Evolutionary conservation across 306 rosid genomes (phyloP).

Genomic region (Medicago arabica): DNA sequence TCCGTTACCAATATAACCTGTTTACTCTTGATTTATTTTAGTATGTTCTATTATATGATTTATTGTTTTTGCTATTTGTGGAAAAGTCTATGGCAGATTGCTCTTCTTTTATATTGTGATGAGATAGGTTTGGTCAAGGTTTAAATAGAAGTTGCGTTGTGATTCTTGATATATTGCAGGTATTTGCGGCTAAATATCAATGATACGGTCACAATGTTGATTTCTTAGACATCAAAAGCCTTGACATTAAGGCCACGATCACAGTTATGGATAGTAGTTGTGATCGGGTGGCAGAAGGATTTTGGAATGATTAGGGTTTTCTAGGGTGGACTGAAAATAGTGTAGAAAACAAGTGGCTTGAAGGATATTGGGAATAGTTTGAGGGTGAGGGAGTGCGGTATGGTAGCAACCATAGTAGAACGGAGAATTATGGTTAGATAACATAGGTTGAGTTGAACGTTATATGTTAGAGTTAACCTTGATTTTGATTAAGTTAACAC

Average conservation of each 20-base stretch:
- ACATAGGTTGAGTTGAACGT: background rate
- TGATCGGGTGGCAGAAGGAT: conserved; percentile 11
- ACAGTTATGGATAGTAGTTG: background rate
- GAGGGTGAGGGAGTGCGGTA: background rate
- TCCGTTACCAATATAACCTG: conserved; percentile 11
- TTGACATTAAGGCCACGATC: background rate
- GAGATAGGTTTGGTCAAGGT: background rate
- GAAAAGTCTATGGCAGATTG: background rate
- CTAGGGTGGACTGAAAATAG: conserved; percentile 4
- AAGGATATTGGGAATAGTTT: conserved; percentile 13
- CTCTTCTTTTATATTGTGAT: background rate
- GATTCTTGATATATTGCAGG: background rate
- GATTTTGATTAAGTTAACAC: background rate
- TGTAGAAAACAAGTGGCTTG: conserved; percentile 3
- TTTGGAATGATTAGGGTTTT: conserved; percentile 1
- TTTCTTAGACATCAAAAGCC: background rate
- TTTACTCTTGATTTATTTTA: background rate
- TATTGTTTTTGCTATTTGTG: background rate
- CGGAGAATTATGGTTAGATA: background rate
- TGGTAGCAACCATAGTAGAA: background rate
- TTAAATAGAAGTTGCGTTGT: background rate
- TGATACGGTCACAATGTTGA: background rate
- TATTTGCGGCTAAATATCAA: background rate
- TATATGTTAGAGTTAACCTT: background rate
- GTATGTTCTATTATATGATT: background rate